Evolutionary conservation across 495 filamentous ascomycete genomes (phyloP).

Genomic region (Poronia punctata): DNA sequence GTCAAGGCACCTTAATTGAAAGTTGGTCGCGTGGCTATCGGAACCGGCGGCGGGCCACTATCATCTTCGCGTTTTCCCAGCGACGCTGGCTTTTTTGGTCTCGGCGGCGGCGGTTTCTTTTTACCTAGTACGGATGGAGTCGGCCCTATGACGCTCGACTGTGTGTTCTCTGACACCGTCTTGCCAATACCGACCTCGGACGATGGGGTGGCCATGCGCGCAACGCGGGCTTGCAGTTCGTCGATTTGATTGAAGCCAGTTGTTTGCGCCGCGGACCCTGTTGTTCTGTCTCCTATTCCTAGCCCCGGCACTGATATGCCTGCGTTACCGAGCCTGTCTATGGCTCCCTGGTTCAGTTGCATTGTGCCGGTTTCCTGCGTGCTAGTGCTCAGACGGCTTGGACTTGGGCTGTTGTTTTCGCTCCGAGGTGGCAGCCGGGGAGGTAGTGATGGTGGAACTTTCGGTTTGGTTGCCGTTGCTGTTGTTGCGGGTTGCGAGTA

Average conservation of each 20-base stretch:
- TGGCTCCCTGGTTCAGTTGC: constrained; percentile 60
- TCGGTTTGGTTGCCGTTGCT: constrained; percentile 39
- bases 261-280: background rate
- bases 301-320: constrained; percentile 79
- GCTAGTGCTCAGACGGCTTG: constrained; percentile 29
- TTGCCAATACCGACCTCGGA: constrained; percentile 8
- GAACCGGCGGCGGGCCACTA: constrained; percentile 44
- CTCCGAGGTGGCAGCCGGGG: constrained; percentile 48
- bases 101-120: constrained; percentile 66
- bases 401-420: constrained; percentile 45
- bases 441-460: constrained; percentile 67
- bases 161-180: background rate
- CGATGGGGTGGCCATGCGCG: constrained; percentile 39
- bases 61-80: constrained; percentile 5
- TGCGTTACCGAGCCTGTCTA: constrained; percentile 62
- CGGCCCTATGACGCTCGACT: constrained; percentile 16
- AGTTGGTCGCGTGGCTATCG: constrained; percentile 33
- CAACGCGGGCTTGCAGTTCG: constrained; percentile 64
- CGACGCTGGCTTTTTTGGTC: constrained; percentile 51
- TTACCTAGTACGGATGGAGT: constrained; percentile 28
- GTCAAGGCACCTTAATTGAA: constrained; percentile 24
- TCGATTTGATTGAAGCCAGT: constrained; percentile 36
- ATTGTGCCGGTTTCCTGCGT: constrained; percentile 21
- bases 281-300: constrained; percentile 51
- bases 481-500: constrained; percentile 8